Base-by-base conservation (phyloP, 768 basidiomycete species). In the Gloeophyllum trabeum region DNA sequence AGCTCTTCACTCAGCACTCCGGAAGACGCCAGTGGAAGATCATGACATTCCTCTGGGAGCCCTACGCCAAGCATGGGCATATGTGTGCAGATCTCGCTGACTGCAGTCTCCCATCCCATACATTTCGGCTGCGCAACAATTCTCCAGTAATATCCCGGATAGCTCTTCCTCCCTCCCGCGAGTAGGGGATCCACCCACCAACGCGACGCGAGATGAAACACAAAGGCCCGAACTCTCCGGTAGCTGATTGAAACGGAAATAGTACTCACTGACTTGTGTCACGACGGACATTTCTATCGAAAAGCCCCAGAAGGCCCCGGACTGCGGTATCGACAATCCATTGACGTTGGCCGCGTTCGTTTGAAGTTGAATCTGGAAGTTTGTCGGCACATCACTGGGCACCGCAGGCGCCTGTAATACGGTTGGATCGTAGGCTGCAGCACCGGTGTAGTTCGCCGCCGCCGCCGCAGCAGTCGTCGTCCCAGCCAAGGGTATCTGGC, bases 271-370 rank as follows among this genome's bases (percentile, higher is more conserved):
- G 48, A 82, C 66, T 62, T 76, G 74, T 43, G 71, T 73, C 5
- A 76, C 68, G 5, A 86, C 76, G 30, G 81, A 83, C 65, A 84
- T 70, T 58, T 88, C 84, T 28, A 88, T 70, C 3, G 79, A 82
- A 54, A 87, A 85, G 3, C 81, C 83, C 43, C 77, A 69, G 51
- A 85, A 85, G 14, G 74, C 67, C 16, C 76, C 79, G n/a, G 56
- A 53, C 42, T 66, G 62, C 3, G 56, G 54, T 39, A 70, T 68
- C 1, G 67, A 67, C 26, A 76, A 48, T 4, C 58, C 61, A 4
- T 46, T 40, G 35, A 61, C 46, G 7, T 24, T 48, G 35, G 46
- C 52, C 1, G 42, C 51, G 22, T 30, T 41, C 35, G 24, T 37
- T 37, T 41, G 54, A 0, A 63, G 43, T n/a, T 46, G 25, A 35